Conservation (phyloP, 2,329 filamentous ascomycete species). For the Penicillium sp. region DNA sequence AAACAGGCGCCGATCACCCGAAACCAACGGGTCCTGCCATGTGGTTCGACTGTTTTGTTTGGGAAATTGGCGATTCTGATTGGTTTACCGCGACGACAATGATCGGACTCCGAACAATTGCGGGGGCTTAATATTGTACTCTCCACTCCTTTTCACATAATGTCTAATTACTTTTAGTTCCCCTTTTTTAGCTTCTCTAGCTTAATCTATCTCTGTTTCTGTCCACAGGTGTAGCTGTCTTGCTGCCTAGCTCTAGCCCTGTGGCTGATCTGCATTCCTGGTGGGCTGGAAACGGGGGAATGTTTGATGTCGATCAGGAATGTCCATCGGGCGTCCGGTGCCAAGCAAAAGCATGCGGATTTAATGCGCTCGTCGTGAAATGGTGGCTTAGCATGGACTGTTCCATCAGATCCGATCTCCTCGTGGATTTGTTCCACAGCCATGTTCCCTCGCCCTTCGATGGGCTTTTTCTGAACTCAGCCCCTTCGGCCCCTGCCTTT, state of each 20-base stretch:
- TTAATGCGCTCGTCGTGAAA: neutral
- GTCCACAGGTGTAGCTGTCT: neutral
- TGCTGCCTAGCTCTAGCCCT: neutral
- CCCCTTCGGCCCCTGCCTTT: too few species aligned
- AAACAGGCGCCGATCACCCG: slow-evolving; percentile 8
- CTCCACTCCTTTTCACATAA: neutral
- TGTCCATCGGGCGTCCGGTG: neutral
- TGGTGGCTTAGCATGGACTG: neutral
- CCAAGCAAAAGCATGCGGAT: neutral
- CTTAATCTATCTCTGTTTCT: neutral
- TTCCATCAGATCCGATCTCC: neutral
- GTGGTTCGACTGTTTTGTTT: neutral
- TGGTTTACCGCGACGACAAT: neutral
- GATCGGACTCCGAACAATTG: slow-evolving; percentile 10
- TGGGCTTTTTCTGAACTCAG: too few species aligned
- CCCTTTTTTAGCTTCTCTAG: neutral
- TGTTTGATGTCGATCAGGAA: slow-evolving; percentile 6
- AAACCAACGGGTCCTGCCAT: neutral
- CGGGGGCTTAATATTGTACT: slow-evolving; percentile 13
- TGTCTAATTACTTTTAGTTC: neutral
- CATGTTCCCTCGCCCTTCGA: neutral
- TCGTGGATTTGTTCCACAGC: neutral
- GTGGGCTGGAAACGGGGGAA: neutral
- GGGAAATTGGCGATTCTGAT: neutral
- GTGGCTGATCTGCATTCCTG: neutral